Evolutionary conservation across 2,329 filamentous ascomycete genomes (phyloP).

Genomic region (Periconia digitata): DNA sequence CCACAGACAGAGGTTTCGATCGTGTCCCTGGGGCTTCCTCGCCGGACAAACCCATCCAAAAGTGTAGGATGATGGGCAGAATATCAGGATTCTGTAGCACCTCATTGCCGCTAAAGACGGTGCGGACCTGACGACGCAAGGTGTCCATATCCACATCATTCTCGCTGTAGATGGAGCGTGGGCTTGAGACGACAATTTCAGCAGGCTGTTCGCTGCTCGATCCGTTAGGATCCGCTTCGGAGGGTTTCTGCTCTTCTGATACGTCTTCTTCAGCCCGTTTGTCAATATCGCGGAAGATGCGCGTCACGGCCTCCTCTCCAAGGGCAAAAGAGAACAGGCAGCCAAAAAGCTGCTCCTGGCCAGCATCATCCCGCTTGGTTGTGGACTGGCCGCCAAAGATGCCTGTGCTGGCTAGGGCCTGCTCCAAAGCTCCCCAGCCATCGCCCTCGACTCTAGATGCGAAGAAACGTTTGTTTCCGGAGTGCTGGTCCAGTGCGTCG

Average conservation of each 20-base stretch:
- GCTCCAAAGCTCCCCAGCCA: conserved; percentile 77
- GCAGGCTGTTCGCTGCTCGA: conserved; percentile 9
- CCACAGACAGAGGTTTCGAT: conserved; percentile 39
- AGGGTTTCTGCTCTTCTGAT: conserved; percentile 10
- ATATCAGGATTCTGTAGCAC: conserved; percentile 45
- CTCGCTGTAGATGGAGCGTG: conserved; percentile 29
- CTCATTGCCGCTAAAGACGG: conserved; percentile 44
- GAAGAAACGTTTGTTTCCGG: conserved; percentile 88
- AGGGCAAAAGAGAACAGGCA: conserved; percentile 79
- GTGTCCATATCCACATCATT: conserved; percentile 28
- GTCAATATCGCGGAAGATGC: conserved; percentile 59
- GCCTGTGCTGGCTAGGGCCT: conserved; percentile 69
- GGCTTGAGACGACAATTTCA: conserved; percentile 29
- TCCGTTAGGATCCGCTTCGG: background rate
- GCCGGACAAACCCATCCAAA: conserved; percentile 41
- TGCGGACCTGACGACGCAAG: conserved; percentile 32
- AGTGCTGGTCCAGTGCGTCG: conserved; percentile 73
- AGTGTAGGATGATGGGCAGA: conserved; percentile 42
- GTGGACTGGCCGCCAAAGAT: conserved; percentile 39
- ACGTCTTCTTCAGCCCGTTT: conserved; percentile 24
- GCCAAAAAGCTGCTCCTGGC: conserved; percentile 75
- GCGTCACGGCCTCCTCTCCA: conserved; percentile 72
- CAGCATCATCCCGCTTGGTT: conserved; percentile 37
- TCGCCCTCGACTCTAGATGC: conserved; percentile 71
- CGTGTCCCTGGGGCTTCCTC: conserved; percentile 32